phyloP scores from a whole-genome alignment of 345 rosid species.

The Eucalyptus cloeziana region DNA sequence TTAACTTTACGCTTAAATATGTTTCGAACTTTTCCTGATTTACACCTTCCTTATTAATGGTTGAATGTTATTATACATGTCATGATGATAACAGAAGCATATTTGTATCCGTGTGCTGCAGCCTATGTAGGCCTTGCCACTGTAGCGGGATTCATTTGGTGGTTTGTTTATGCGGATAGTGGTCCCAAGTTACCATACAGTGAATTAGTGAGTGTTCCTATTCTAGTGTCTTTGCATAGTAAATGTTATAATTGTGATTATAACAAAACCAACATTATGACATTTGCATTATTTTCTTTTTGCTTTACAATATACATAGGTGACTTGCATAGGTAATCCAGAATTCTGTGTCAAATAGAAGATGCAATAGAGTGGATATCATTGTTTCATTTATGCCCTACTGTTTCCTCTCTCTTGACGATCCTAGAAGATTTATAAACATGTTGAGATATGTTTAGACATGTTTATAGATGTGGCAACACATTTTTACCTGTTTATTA shows the following conservation, averaged over 20 bases:
- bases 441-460: neutral
- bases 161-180: slow-evolving; percentile 76
- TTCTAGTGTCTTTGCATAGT: neutral
- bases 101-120: slow-evolving; percentile 18
- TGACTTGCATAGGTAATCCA: neutral
- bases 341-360: neutral
- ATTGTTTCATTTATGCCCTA: neutral
- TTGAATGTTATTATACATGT: neutral
- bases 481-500: neutral
- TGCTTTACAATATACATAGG: neutral
- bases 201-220: slow-evolving; percentile 66
- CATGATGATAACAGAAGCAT: neutral
- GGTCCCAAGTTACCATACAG: slow-evolving; percentile 84
- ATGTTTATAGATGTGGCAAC: neutral
- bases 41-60: neutral
- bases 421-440: neutral
- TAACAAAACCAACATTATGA: neutral
- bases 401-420: neutral
- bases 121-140: slow-evolving; percentile 99
- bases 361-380: neutral
- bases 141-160: slow-evolving; percentile 97
- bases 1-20: neutral
- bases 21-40: neutral
- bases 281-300: neutral
- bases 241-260: neutral